Evolutionary conservation across 768 basidiomycete genomes (phyloP), one percentile per base, ranked within the genome.

Genomic region (Termitomyces sp.): DNA sequence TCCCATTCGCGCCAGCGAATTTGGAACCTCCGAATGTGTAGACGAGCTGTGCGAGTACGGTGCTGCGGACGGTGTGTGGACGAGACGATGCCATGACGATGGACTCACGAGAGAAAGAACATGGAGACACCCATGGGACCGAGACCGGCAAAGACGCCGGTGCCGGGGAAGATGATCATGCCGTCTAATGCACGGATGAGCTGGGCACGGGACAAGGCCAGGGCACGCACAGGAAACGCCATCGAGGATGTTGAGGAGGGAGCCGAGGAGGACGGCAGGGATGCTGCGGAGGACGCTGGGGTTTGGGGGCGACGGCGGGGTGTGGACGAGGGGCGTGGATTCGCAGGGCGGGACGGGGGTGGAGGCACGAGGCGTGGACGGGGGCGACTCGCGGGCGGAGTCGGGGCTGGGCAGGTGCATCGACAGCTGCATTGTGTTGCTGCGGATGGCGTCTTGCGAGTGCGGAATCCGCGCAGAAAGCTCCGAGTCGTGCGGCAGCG

Each of bases 81-180:
- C 12, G 34, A 3, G 12, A 14, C 34, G 5, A 5, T n/a, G n/a
- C n/a, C n/a, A n/a, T 9, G 27, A 5, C 0, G 19, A 37, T 32
- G 23, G 25, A 51, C 84, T 64, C 66, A 87, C 78, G 90, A 85
- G 19, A 94, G 80, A 69, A 95, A 96, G 70, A 96, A 96, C 88
- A 98, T 91, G 34, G 94, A 95, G 1, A 98, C 94, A 3, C 96
- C 96, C 68, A 87, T 85, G 0, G 89, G 83, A 1, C 93, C 95
- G 17, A 96, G 83, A 52, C 82, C 82, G 11, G 80, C 72, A 68
- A 99, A 98, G 3, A 90, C 77, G 2, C 89, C 83, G 9, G 85
- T 80, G 0, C 88, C 84, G 2, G 97, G 97, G 68, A 98, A 99
- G 54, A 94, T 86, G 68, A 93, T 94, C 92, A 98, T 93, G 6